Evolutionary conservation across 2,329 filamentous ascomycete species (phyloP).

Genomic region (Lachnellula subtilissima): DNA sequence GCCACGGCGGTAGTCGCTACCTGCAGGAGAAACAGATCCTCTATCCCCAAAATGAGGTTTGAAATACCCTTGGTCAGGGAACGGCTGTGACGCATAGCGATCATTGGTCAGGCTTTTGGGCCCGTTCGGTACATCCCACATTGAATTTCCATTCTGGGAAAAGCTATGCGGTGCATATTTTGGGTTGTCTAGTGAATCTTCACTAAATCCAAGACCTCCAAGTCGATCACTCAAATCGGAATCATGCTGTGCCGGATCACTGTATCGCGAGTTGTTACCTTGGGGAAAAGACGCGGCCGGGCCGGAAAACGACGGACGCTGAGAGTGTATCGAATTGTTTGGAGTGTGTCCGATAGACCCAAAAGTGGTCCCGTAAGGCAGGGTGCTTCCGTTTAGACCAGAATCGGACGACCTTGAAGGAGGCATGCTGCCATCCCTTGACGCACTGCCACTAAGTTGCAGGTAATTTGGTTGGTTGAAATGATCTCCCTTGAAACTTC

Average conservation of each 20-base stretch:
- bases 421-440: constrained; percentile 52
- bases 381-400: constrained; percentile 28
- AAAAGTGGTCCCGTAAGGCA: constrained; percentile 24
- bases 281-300: constrained; percentile 46
- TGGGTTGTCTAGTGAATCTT: constrained; percentile 27
- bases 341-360: constrained; percentile 36
- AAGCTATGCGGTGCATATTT: constrained; percentile 22
- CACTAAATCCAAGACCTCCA: constrained; percentile 22
- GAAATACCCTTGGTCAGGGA: constrained; percentile 28
- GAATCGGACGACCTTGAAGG: constrained; percentile 50
- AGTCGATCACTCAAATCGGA: constrained; percentile 27
- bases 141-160: constrained; percentile 19
- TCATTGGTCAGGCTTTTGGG: constrained; percentile 24
- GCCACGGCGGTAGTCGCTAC: constrained; percentile 31
- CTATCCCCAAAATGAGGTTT: constrained; percentile 25
- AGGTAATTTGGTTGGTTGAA: constrained; percentile 42
- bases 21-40: constrained; percentile 28
- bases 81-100: constrained; percentile 24
- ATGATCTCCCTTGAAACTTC: constrained; percentile 18
- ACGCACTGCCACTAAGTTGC: constrained; percentile 39
- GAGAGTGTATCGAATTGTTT: constrained; percentile 43
- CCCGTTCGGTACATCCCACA: constrained; percentile 25
- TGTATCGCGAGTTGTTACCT: constrained; percentile 34
- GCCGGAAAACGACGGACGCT: constrained; percentile 40
- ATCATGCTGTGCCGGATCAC: constrained; percentile 23